Evolutionary conservation across 2,329 filamentous ascomycete genomes (phyloP).

Genomic region (Hymenotorrendiella dingleyae): DNA sequence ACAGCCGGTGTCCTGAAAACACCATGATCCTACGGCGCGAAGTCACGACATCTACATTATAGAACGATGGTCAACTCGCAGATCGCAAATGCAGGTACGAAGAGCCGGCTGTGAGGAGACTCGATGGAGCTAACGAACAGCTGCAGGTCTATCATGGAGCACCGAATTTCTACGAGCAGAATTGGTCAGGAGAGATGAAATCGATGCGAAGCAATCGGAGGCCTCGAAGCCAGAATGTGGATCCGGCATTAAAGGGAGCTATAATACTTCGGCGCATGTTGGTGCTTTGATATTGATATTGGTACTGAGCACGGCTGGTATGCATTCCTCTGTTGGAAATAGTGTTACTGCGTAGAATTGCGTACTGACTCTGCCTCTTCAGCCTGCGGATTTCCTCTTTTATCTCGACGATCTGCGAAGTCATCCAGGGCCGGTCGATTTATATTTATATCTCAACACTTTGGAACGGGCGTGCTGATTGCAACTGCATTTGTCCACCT

Average conservation of each 20-base stretch:
- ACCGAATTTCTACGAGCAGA: slow-evolving; percentile 40
- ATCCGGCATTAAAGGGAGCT: slow-evolving; percentile 41
- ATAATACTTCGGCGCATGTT: slow-evolving; percentile 51
- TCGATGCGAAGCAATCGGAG: slow-evolving; percentile 16
- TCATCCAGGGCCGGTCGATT: slow-evolving; percentile 22
- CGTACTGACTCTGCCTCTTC: slow-evolving; percentile 6
- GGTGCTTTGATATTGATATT: slow-evolving; percentile 53
- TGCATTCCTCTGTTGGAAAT: too few species aligned
- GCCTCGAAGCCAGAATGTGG: slow-evolving; percentile 43
- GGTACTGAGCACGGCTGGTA: slow-evolving; percentile 45
- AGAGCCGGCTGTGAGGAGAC: too few species aligned
- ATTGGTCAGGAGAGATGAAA: slow-evolving; percentile 41
- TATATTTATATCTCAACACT: slow-evolving; percentile 58
- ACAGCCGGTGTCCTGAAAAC: too few species aligned
- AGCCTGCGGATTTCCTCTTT: slow-evolving; percentile 32
- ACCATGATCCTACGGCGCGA: background rate
- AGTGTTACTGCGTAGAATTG: too few species aligned
- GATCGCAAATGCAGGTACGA: slow-evolving; percentile 1
- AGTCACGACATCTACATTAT: background rate
- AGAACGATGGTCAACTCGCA: slow-evolving; percentile 4
- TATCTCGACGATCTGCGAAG: slow-evolving; percentile 29
- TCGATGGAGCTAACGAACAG: background rate
- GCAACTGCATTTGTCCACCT: slow-evolving; percentile 76
- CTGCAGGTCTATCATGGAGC: slow-evolving; percentile 18
- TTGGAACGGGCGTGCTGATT: slow-evolving; percentile 79